phyloP scores from a whole-genome alignment of 305 asterid genomes.

The Solanum aculeatissimum region DNA sequence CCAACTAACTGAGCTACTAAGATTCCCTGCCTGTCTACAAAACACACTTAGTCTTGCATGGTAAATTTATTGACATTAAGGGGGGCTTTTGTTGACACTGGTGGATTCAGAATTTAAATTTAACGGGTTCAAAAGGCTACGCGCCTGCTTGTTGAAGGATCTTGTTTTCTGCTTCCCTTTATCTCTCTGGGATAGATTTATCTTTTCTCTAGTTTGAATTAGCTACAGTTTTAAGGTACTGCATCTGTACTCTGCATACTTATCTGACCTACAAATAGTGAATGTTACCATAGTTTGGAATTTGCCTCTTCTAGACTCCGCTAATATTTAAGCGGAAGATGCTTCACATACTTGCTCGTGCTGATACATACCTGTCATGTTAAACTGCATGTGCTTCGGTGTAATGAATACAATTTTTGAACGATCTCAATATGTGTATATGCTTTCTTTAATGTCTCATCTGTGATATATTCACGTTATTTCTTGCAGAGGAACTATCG shows the following conservation, averaged over 20 bases:
- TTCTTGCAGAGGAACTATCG: slow-evolving; percentile 35
- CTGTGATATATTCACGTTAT: not conserved
- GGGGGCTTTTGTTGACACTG: not conserved
- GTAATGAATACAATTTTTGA: not conserved
- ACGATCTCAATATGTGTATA: not conserved
- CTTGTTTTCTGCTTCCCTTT: not conserved
- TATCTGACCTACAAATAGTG: not conserved
- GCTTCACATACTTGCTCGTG: not conserved
- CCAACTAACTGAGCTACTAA: not conserved
- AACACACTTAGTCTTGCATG: not conserved
- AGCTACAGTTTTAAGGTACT: not conserved
- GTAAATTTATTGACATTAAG: not conserved
- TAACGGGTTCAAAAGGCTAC: not conserved
- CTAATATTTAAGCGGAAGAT: not conserved
- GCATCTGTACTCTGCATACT: not conserved
- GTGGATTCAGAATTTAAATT: not conserved
- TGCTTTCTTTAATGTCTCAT: not conserved
- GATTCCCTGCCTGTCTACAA: not conserved
- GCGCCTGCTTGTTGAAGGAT: not conserved
- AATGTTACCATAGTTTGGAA: not conserved
- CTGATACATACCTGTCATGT: not conserved
- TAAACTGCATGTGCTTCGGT: not conserved
- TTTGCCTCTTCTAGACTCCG: not conserved
- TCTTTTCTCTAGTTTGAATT: not conserved
- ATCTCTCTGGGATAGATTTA: not conserved